Evolutionary conservation across 371 early-diverging fungal species (phyloP).

Genomic region (Thermomucor indicae-seudaticae): DNA sequence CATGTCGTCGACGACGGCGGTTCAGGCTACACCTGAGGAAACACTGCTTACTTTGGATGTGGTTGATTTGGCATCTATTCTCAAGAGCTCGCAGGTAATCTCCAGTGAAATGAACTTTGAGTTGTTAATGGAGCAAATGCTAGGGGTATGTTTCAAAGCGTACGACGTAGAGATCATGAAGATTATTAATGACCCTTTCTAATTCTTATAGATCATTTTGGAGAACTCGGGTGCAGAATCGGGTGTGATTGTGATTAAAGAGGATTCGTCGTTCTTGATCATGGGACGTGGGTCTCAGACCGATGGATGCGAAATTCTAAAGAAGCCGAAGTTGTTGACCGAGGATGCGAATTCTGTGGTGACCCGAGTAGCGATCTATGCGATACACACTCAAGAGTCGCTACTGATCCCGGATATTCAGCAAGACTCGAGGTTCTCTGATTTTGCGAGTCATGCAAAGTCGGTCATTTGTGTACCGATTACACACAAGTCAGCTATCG

Average conservation of each 20-base stretch:
- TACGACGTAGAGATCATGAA: neutral
- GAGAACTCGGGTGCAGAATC: slow-evolving; percentile 48
- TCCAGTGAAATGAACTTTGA: slow-evolving; percentile 55
- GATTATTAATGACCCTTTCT: neutral
- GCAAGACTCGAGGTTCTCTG: slow-evolving; percentile 40
- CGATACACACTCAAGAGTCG: slow-evolving; percentile 36
- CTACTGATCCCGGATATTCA: slow-evolving; percentile 34
- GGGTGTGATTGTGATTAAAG: slow-evolving; percentile 45
- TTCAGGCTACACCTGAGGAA: slow-evolving; percentile 29
- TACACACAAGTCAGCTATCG: slow-evolving; percentile 48
- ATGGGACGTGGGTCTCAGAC: slow-evolving; percentile 38
- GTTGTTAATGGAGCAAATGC: slow-evolving; percentile 45
- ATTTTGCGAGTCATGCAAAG: slow-evolving; percentile 25
- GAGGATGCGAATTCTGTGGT: slow-evolving; percentile 37
- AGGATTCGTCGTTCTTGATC: slow-evolving; percentile 34
- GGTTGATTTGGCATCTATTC: slow-evolving; percentile 42
- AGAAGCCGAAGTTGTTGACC: slow-evolving; percentile 24
- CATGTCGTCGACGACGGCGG: slow-evolving; percentile 2
- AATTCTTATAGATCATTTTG: slow-evolving; percentile 25
- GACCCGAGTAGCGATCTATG: slow-evolving; percentile 36
- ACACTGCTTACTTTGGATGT: slow-evolving; percentile 39
- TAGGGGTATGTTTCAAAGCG: slow-evolving; percentile 15
- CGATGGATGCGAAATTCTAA: slow-evolving; percentile 32
- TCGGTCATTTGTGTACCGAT: slow-evolving; percentile 58
- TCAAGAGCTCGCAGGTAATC: slow-evolving; percentile 48